Conservation (phyloP, 768 basidiomycete species). For the Leucocoprinus birnbaumii region DNA sequence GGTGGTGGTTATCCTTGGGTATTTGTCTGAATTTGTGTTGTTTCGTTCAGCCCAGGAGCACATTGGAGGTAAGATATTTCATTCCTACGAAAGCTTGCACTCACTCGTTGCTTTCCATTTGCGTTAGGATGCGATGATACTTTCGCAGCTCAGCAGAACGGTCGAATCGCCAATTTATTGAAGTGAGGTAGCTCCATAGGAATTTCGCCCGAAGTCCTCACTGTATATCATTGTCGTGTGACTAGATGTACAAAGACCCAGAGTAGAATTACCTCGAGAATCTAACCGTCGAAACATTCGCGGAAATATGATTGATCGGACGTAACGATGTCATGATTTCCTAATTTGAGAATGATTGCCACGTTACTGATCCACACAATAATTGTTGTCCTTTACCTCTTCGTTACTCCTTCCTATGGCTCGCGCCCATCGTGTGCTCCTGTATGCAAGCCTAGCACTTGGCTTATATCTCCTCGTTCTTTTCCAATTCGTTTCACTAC, state of each 20-base stretch:
- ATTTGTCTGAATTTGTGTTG: background rate
- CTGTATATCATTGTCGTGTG: background rate
- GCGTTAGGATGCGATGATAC: slow-evolving; percentile 37
- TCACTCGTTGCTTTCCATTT: too few species aligned
- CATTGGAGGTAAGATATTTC: slow-evolving; percentile 45
- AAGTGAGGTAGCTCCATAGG: slow-evolving; percentile 20
- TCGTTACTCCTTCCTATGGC: slow-evolving; percentile 50
- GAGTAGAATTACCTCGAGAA: slow-evolving; percentile 1
- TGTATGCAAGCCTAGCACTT: slow-evolving; percentile 38
- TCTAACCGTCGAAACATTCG: too few species aligned
- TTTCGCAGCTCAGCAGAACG: slow-evolving; percentile 24
- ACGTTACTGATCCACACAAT: slow-evolving; percentile 7
- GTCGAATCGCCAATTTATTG: slow-evolving; percentile 26
- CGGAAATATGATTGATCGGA: too few species aligned
- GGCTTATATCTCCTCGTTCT: slow-evolving; percentile 55
- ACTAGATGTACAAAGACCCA: too few species aligned
- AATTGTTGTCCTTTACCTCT: background rate
- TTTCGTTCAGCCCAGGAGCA: slow-evolving; percentile 41
- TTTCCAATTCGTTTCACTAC: slow-evolving; percentile 52
- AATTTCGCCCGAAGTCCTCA: background rate
- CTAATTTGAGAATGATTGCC: background rate
- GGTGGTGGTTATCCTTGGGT: background rate
- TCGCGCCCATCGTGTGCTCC: slow-evolving; percentile 53
- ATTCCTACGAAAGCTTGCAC: too few species aligned
- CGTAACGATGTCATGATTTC: background rate